Evolutionary conservation across 2,329 filamentous ascomycete genomes (phyloP), one percentile per base, ranked within the genome.

Genomic region (Phialemoniopsis sp.): DNA sequence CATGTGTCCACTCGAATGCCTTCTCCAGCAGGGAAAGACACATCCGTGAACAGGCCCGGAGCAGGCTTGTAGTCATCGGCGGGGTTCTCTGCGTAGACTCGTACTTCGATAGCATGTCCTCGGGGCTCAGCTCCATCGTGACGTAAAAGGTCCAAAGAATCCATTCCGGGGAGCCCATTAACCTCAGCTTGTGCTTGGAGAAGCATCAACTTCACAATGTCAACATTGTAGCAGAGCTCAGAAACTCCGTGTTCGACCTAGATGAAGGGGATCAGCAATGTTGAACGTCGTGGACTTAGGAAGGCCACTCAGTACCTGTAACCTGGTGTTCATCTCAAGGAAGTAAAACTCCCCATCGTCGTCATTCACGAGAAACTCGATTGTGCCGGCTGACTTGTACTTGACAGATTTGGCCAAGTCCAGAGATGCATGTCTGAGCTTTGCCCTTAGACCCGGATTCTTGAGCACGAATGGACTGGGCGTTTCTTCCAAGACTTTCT

Each of bases 301-400:
- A n/a, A n/a, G n/a, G n/a, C n/a, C n/a, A n/a, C n/a, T n/a, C n/a
- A n/a, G n/a, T n/a, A 90, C 93, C 61, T 98, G 93, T 12, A 98
- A 68, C 38, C 93, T 76, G 0, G 93, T 96, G 53, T 87, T 85
- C 74, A 87, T 85, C 63, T 87, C 83, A 73, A 86, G 82, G 48
- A 87, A 87, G 61, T 78, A 95, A 60, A 93, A 95, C 33, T 84
- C 77, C 30, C 83, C 85, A 4, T 80, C 83, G 50, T 85, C 78
- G 55, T 88, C 86, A 59, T 95, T 88, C 4, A 94, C 82, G 32
- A 95, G 83, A 54, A 89, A 95, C 61, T 95, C 62, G 19, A 66
- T 50, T 0, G 63, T 66, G 0, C 63, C 63, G 1, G 53, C 59
- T 0, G 51, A 56, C 13, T 47, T 45, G 34, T 64, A 64, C 9